Conservation (phyloP, 495 filamentous ascomycete genomes). For the Aspergillus sparsus region DNA sequence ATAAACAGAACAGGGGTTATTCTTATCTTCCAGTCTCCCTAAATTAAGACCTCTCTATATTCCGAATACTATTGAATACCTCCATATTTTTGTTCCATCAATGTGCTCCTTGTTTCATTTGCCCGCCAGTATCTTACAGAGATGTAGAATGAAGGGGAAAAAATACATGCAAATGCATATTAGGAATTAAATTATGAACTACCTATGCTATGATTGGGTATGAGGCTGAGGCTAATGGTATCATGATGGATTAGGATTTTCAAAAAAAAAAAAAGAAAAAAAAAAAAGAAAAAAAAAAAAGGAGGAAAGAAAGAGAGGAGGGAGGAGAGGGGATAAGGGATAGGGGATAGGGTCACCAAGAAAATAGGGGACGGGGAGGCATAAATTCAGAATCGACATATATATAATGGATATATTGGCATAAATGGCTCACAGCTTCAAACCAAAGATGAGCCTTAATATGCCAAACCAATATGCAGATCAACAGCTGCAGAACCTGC, state of each 20-base stretch:
- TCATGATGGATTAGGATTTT: slow-evolving; percentile 5
- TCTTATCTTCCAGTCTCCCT: not conserved
- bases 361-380: not conserved
- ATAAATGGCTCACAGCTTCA: slow-evolving; percentile 2
- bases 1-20: too few species aligned
- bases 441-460: slow-evolving; percentile 1
- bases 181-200: slow-evolving; percentile 23
- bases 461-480: not conserved
- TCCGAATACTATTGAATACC: too few species aligned
- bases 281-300: slow-evolving; percentile 3
- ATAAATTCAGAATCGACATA: slow-evolving; percentile 5
- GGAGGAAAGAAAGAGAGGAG: not conserved
- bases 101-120: not conserved
- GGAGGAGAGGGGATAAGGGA: not conserved
- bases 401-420: slow-evolving; percentile 17
- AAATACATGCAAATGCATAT: slow-evolving; percentile 5
- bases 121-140: not conserved
- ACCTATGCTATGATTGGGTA: slow-evolving; percentile 24
- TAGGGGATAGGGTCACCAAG: not conserved
- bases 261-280: slow-evolving; percentile 9
- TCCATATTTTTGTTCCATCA: too few species aligned
- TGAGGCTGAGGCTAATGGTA: slow-evolving; percentile 19
- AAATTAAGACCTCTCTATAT: not conserved
- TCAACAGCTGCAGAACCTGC: slow-evolving; percentile 33
- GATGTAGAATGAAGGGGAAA: not conserved